Base-by-base conservation (phyloP, 495 filamentous ascomycete genomes). In the Xylaria bambusicola region DNA sequence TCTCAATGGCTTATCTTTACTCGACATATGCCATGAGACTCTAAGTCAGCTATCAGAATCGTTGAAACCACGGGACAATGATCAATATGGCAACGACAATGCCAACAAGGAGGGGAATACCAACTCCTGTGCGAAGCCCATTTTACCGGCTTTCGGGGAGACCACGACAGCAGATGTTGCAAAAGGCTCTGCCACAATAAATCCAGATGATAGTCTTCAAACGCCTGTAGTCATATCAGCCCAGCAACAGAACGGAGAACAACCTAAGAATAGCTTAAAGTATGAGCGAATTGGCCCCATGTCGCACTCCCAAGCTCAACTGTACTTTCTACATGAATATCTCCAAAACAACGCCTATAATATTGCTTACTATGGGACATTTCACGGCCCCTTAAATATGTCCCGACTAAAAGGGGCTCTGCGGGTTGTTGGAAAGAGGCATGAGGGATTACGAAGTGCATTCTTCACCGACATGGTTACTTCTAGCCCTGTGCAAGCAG, bases 381-480 rank as follows among this genome's bases (percentile, higher is more conserved):
- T 72, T 12, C 56, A 60, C 29, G 71, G 71, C 15, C 44, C 45
- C 8, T 55, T 64, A 10, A 58, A 71, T 42, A 29, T 64, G 26
- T 18, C 27, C 7, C 29, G 51, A 4, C 60, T 80, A 8, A 50
- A 67, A 1, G 31, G 54, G 6, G 77, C 77, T 2, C 45, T 76
- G 4, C 18, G 60, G 7, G 9, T 40, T 3, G 66, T 75, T 6
- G 62, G 35, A 1, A 44, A 61, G 8, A 63, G 70, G 10, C 77
- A 80, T 51, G 76, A 80, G 59, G 58, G 70, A 0, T 33, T 77
- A 1, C 57, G 76, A 1, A 80, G 74, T 1, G 72, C 63, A 23
- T 80, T 74, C 58, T 65, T 51, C 35, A 59, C 45, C 9, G 46
- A 51, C 31, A 10, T 2, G 12, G 10, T 9, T 0, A 27, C 46